Percentiles rank a stretch among this genome's conserved stretches.
phyloP scores from a whole-genome alignment of 371 early-diverging fungal genomes.

The Sporodiniella umbellata region DNA sequence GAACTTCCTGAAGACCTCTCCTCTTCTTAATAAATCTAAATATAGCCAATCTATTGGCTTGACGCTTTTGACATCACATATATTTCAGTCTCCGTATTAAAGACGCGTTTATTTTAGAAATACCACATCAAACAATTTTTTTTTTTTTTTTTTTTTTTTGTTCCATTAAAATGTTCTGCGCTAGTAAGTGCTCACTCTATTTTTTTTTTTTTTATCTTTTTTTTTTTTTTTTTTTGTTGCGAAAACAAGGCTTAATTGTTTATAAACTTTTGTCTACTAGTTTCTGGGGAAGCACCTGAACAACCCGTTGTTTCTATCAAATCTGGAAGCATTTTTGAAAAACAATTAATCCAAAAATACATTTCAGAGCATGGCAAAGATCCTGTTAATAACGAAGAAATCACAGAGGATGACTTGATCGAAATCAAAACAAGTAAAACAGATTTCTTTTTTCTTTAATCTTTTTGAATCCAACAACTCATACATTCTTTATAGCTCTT shows the following conservation, averaged over 20 bases:
- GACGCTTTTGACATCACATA: no score
- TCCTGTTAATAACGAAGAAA: slow-evolving; percentile 77
- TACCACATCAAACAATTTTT: background rate
- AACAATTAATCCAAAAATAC: slow-evolving; percentile 82
- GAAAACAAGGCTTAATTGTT: background rate
- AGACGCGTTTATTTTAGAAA: background rate
- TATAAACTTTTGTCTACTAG: slow-evolving; percentile 34
- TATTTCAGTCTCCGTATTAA: no score
- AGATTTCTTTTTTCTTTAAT: background rate
- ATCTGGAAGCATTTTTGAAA: slow-evolving; percentile 85
- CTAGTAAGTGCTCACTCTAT: slow-evolving; percentile 1
- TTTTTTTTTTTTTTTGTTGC: background rate
- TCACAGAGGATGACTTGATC: slow-evolving; percentile 78
- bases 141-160: background rate
- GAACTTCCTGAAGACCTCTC: slow-evolving; percentile 28
- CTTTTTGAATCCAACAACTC: no score
- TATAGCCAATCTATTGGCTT: no score
- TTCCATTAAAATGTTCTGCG: slow-evolving; percentile 1
- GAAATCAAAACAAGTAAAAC: slow-evolving; percentile 63
- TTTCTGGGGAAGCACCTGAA: slow-evolving; percentile 89
- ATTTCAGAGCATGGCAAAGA: slow-evolving; percentile 81
- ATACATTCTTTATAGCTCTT: slow-evolving; percentile 44
- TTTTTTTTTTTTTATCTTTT: background rate
- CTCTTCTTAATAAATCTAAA: no score
- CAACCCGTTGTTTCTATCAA: slow-evolving; percentile 86